Percentiles rank a stretch among this genome's conserved stretches.
Evolutionary conservation across 2,329 filamentous ascomycete genomes (phyloP).

Genomic region (Plenodomus biglobosus): DNA sequence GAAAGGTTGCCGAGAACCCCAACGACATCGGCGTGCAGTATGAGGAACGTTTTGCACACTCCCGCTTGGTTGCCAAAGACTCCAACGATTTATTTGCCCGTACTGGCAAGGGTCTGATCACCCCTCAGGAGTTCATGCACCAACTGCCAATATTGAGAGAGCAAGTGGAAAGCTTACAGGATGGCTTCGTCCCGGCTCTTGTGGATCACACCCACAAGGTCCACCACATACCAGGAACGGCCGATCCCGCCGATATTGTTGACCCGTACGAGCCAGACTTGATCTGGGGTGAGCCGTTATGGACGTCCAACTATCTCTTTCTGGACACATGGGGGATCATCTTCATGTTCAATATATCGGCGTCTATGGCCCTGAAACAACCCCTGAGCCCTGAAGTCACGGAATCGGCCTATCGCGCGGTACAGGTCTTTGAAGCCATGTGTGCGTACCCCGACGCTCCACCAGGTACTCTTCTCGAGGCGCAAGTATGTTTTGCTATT

Average conservation of each 20-base stretch:
- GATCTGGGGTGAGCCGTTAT: slow-evolving; percentile 66
- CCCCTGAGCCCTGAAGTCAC: slow-evolving; percentile 57
- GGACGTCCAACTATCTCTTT: slow-evolving; percentile 71
- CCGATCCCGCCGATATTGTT: slow-evolving; percentile 66
- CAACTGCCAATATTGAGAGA: slow-evolving; percentile 57
- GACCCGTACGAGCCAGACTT: slow-evolving; percentile 72
- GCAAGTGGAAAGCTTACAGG: slow-evolving; percentile 47
- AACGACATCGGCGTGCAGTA: slow-evolving; percentile 66
- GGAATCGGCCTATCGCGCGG: slow-evolving; percentile 67
- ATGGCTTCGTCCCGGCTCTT: slow-evolving; percentile 62
- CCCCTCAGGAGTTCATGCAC: slow-evolving; percentile 62
- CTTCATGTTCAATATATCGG: slow-evolving; percentile 79
- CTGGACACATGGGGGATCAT: slow-evolving; percentile 78
- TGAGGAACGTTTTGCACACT: slow-evolving; percentile 65
- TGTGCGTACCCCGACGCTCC: slow-evolving; percentile 70
- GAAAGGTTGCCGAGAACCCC: slow-evolving; percentile 62
- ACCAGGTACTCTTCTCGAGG: slow-evolving; percentile 68
- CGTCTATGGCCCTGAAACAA: slow-evolving; percentile 59
- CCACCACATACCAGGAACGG: slow-evolving; percentile 61
- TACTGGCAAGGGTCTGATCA: slow-evolving; percentile 65
- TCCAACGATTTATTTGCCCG: slow-evolving; percentile 76
- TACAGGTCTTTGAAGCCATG: slow-evolving; percentile 78
- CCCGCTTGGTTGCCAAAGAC: slow-evolving; percentile 75
- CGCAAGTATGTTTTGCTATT: slow-evolving; percentile 76
- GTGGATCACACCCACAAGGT: slow-evolving; percentile 64